A percentile compares a stretch with the other conserved stretches of the same genome.
These are phyloP conservation scores for Paraphaeosphaeria sporulosa DNA, from an alignment of 2,329 filamentous ascomycete genomes.

Conservation along the genomic window DNA sequence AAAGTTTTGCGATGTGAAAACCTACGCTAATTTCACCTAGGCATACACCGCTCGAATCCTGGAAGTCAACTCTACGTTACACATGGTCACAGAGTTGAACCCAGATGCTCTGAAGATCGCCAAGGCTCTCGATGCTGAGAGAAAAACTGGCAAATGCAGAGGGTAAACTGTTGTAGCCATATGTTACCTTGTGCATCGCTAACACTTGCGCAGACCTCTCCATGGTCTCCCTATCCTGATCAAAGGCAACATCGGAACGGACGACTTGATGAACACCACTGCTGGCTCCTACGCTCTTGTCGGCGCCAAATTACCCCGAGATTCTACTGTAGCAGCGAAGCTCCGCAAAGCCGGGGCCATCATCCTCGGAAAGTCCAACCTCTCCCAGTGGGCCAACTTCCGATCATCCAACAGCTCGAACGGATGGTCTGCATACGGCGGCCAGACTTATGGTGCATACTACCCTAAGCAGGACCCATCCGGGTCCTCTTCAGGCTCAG, in stretches of 20 bases:
- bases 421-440: conserved; percentile 71
- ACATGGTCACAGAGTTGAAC: conserved; percentile 63
- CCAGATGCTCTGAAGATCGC: conserved; percentile 63
- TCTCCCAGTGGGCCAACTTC: conserved; percentile 72
- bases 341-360: conserved; percentile 68
- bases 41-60: conserved; percentile 61
- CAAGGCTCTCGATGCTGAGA: conserved; percentile 56
- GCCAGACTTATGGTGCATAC: conserved; percentile 69
- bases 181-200: background rate
- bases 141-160: conserved; percentile 55
- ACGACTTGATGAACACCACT: conserved; percentile 69
- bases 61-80: conserved; percentile 62
- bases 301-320: conserved; percentile 63
- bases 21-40: conserved; percentile 29
- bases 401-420: conserved; percentile 64
- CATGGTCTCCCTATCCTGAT: conserved; percentile 72
- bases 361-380: conserved; percentile 71
- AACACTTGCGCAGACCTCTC: conserved; percentile 54
- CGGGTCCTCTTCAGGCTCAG: conserved; percentile 70
- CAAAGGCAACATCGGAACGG: conserved; percentile 73
- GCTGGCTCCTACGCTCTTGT: conserved; percentile 70
- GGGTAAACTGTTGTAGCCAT: conserved; percentile 44
- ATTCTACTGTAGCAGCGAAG: conserved; percentile 67
- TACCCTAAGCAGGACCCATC: conserved; percentile 67
- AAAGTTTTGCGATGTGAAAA: background rate